These are phyloP conservation scores for Phaeolepiota aurea DNA, from an alignment of 768 basidiomycete genomes.

Conservation along the genomic window DNA sequence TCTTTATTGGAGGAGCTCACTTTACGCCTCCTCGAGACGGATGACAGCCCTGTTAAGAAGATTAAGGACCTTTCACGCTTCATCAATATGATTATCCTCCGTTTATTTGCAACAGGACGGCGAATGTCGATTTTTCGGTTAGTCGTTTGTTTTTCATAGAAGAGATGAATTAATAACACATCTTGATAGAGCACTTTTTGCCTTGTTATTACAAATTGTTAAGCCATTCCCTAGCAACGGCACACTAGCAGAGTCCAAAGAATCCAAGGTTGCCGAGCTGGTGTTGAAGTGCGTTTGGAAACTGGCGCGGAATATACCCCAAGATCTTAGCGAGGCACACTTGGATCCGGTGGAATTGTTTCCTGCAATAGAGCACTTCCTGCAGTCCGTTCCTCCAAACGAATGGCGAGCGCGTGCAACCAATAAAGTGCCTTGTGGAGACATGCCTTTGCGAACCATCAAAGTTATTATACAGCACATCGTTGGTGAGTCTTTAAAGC, in stretches of 20 bases:
- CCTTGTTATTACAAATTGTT: slow-evolving; percentile 72
- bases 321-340: slow-evolving; percentile 72
- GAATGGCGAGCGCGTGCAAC: slow-evolving; percentile 92
- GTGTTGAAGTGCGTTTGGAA: slow-evolving; percentile 98
- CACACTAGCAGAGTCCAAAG: slow-evolving; percentile 66
- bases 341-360: slow-evolving; percentile 87
- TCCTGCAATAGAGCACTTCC: slow-evolving; percentile 87
- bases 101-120: slow-evolving; percentile 84
- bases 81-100: slow-evolving; percentile 97
- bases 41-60: slow-evolving; percentile 74
- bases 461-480: slow-evolving; percentile 98
- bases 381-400: slow-evolving; percentile 89
- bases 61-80: slow-evolving; percentile 92
- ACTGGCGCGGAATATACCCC: slow-evolving; percentile 87
- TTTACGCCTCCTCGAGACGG: slow-evolving; percentile 85
- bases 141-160: slow-evolving; percentile 16
- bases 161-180: background rate
- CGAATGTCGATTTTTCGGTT: slow-evolving; percentile 89
- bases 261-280: slow-evolving; percentile 85
- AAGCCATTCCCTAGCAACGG: slow-evolving; percentile 77
- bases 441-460: slow-evolving; percentile 73
- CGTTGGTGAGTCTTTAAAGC: slow-evolving; percentile 69
- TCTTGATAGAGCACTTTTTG: slow-evolving; percentile 59
- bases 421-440: slow-evolving; percentile 89
- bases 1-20: slow-evolving; percentile 90